Percentiles rank a stretch among this genome's conserved stretches.
These are phyloP conservation scores for Sugiyamaella marilandica DNA, from an alignment of 805 yeast species.

Conservation along the genomic window DNA sequence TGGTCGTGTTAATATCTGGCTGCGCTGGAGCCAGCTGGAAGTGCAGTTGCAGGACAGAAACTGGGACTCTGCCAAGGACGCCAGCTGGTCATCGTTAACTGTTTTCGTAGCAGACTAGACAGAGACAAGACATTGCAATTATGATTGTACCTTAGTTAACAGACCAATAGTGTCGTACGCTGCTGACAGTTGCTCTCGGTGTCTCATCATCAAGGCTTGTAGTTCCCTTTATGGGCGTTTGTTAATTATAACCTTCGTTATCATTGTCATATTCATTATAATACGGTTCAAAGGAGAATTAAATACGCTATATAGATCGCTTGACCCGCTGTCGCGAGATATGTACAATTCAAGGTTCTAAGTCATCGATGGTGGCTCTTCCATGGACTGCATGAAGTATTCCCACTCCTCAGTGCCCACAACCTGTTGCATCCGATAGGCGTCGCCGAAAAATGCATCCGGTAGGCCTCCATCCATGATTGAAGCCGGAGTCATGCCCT, in stretches of 20 bases:
- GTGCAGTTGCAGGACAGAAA: constrained; percentile 34
- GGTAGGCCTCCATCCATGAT: constrained; percentile 1
- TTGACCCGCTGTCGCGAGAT: not conserved
- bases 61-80: constrained; percentile 35
- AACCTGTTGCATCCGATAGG: constrained; percentile 14
- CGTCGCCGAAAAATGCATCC: constrained; percentile 16
- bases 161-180: not conserved
- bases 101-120: constrained; percentile 20
- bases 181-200: no score
- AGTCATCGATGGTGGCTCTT: not conserved
- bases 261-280: no score
- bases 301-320: not conserved
- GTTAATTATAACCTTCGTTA: no score
- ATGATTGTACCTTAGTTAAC: no score
- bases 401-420: constrained; percentile 25
- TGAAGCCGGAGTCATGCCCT: not conserved
- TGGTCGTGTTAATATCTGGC: constrained; percentile 40
- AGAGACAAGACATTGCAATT: no score
- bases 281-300: not conserved
- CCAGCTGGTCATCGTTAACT: constrained; percentile 32
- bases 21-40: constrained; percentile 37
- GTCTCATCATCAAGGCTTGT: no score
- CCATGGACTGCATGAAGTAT: constrained; percentile 17
- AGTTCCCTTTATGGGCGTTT: no score
- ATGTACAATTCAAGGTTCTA: not conserved